Conservation (phyloP, 2,329 filamentous ascomycete genomes). For the Curvularia hawaiiensis region DNA sequence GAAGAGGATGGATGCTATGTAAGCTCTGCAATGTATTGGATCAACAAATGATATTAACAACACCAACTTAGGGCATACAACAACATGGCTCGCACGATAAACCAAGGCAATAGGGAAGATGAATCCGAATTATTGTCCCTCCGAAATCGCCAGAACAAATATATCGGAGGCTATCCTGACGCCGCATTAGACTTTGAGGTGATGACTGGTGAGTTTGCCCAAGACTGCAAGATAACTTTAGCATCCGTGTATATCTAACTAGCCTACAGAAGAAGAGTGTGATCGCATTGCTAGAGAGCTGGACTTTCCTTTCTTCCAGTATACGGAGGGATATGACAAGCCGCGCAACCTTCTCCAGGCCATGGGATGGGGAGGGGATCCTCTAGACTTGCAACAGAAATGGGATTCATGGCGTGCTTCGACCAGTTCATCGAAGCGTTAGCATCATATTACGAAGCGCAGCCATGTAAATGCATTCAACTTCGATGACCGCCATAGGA, state of each 20-base stretch:
- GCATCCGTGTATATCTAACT: neutral
- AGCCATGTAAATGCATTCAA: neutral
- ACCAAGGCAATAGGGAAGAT: neutral
- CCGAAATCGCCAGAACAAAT: neutral
- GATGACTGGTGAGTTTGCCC: neutral
- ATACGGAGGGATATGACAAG: neutral
- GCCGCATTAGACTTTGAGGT: neutral
- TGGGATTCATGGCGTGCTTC: no score
- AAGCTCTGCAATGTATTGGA: neutral
- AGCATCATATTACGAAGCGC: neutral
- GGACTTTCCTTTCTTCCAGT: neutral
- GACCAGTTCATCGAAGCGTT: neutral
- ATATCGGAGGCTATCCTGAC: neutral
- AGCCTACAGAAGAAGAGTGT: neutral
- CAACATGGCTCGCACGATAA: neutral
- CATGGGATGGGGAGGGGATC: neutral
- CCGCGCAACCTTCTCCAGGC: neutral
- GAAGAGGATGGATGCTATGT: neutral
- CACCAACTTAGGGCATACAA: neutral
- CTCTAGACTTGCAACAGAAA: no score
- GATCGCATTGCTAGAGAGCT: neutral
- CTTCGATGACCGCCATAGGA: neutral
- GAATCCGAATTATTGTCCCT: no score
- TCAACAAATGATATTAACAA: neutral
- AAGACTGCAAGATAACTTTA: neutral